phyloP scores from a whole-genome alignment of 2,329 filamentous ascomycete species.

The Helminthosporium solani region DNA sequence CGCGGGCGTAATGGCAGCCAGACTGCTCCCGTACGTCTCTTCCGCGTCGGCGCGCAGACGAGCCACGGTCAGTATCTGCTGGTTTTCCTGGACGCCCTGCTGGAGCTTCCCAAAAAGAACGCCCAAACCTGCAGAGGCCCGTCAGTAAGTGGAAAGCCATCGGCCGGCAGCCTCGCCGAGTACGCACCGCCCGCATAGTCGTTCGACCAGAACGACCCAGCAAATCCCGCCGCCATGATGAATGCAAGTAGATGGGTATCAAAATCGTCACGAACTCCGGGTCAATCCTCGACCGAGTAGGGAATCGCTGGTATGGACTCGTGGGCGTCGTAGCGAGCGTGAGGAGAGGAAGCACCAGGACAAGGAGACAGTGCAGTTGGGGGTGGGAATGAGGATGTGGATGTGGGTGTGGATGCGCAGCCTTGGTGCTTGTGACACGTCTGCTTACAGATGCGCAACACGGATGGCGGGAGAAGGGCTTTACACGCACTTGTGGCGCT shows the following conservation, averaged over 20 bases:
- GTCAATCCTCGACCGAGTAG: constrained; percentile 11
- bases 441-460: background rate
- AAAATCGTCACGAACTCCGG: constrained; percentile 15
- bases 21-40: constrained; percentile 77
- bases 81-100: constrained; percentile 92
- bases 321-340: constrained; percentile 27
- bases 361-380: constrained; percentile 22
- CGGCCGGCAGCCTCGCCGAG: constrained; percentile 3
- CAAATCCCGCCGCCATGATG: constrained; percentile 60
- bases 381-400: too few relatives aligned
- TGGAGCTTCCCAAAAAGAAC: constrained; percentile 96
- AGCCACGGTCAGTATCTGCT: constrained; percentile 87
- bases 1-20: constrained; percentile 77
- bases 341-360: constrained; percentile 29
- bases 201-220: constrained; percentile 95
- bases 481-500: constrained; percentile 3
- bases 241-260: constrained; percentile 20
- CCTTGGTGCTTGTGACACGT: constrained; percentile 14
- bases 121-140: constrained; percentile 64
- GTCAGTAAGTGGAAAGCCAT: constrained; percentile 20
- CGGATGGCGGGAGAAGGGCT: background rate
- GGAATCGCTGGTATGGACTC: background rate
- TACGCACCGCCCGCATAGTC: constrained; percentile 88
- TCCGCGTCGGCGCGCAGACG: constrained; percentile 95
- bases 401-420: background rate